Conservation (phyloP, 768 basidiomycete species). For the Pleurotus eryngii region DNA sequence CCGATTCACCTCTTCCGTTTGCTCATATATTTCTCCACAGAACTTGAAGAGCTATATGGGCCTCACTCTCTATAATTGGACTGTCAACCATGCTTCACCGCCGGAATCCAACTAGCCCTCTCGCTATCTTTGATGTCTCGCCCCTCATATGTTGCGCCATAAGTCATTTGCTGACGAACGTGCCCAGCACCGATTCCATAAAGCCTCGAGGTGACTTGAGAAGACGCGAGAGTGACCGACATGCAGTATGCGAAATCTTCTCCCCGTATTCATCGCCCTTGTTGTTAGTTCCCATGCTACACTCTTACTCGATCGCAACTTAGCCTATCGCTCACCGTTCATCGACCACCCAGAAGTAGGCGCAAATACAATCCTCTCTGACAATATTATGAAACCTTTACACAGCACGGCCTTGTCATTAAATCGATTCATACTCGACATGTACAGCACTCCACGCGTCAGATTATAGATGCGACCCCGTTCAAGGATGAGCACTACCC, state of each 20-base stretch:
- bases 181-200: not conserved
- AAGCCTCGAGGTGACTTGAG: too few species aligned
- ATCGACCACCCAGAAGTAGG: conserved; percentile 28
- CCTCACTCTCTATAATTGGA: too few species aligned
- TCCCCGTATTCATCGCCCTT: conserved; percentile 8
- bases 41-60: too few species aligned
- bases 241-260: not conserved
- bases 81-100: too few species aligned
- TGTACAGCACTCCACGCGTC: conserved; percentile 30
- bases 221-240: too few species aligned
- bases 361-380: not conserved
- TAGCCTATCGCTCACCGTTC: conserved; percentile 41
- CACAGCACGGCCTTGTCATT: conserved; percentile 38
- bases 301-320: conserved; percentile 31
- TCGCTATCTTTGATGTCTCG: too few species aligned
- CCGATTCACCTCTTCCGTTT: too few species aligned
- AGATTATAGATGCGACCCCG: conserved; percentile 27
- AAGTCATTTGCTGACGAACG: not conserved
- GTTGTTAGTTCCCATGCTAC: conserved; percentile 15
- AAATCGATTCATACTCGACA: conserved; percentile 31
- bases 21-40: too few species aligned
- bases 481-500: conserved; percentile 49
- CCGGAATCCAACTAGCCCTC: too few species aligned
- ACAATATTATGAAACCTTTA: not conserved
- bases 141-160: too few species aligned